Evolutionary conservation across 768 basidiomycete genomes (phyloP), one percentile per base, ranked within the genome.

Genomic region (Nidula microcarpa): DNA sequence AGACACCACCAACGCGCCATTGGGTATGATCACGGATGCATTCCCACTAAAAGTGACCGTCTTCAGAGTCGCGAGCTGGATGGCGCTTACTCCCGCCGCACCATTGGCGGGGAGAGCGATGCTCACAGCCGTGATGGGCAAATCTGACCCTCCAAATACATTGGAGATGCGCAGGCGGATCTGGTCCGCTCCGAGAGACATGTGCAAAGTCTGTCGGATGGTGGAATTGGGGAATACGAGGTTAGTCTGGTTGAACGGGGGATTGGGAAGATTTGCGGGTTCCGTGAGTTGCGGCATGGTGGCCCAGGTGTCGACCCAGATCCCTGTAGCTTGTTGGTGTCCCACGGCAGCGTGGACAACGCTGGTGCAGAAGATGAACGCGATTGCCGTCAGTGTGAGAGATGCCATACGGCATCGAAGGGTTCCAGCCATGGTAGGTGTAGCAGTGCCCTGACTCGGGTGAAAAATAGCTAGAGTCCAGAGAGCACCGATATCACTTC

Each of bases 131-230:
- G 74, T 76, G 51, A 79, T 77, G 37, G 69, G 68, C 11, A 79
- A 65, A 50, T 71, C 64, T 33, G 67, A 71, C 1, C 62, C 59
- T 3, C 78, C 78, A 53, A 81, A 81, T 11, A 67, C 72, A 59
- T 81, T 81, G 49, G 76, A 78, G 50, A 81, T 65, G 33, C 74
- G 71, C 16, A 81, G 47, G 30, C 78, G 74, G 54, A 80, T 72
- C 23, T 67, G 64, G 7, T 65, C 54, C 13, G 68, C 72, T 17
- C 68, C 72, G 48, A 74, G 59, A 6, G 76, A 70, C 53, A 74
- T 68, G 52, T 75, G 75, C 4, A 81, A 55, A 2, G 78, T 80
- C 59, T 80, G 78, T 0, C 79, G 75, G 54, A 81, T 68, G 14
- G 78, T 79, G 10, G 72, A 63, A 59, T 81, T 74, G 50, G 54